phyloP scores from a whole-genome alignment of 805 yeast species.

The Zygosaccharomyces bisporus region DNA sequence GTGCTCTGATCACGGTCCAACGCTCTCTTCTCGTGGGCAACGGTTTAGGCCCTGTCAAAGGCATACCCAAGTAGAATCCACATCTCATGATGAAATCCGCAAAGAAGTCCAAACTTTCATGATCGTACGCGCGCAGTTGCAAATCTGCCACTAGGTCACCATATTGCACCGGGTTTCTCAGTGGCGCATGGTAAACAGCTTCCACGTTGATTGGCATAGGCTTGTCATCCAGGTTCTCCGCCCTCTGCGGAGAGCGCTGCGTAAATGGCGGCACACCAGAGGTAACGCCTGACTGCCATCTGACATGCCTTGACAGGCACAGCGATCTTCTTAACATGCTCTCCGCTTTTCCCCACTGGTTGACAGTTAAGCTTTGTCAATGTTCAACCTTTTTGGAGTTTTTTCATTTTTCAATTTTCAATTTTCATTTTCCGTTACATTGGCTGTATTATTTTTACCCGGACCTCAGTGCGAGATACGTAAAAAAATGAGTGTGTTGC shows the following conservation, averaged over 20 bases:
- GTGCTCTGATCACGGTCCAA: conserved; percentile 91
- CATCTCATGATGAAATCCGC: conserved; percentile 85
- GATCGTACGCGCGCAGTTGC: conserved; percentile 66
- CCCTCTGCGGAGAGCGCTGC: conserved; percentile 3
- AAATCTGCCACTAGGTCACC: conserved; percentile 79
- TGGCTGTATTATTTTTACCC: not conserved
- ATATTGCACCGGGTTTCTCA: conserved; percentile 60
- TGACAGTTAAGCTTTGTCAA: not conserved
- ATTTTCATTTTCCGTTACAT: not conserved
- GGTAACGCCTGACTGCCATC: conserved; percentile 17
- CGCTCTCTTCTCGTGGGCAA: conserved; percentile 70
- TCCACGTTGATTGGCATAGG: conserved; percentile 86
- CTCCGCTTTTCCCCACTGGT: not conserved
- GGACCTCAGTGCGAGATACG: not conserved
- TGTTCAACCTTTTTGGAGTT: too few species aligned
- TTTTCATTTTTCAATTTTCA: not conserved
- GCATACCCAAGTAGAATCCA: conserved; percentile 86
- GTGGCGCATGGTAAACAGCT: conserved; percentile 75
- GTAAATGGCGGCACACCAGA: conserved; percentile 1
- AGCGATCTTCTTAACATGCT: conserved; percentile 8
- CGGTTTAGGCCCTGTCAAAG: conserved; percentile 70
- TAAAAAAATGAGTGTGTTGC: too few species aligned
- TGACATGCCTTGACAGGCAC: conserved; percentile 7
- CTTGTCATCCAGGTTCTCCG: conserved; percentile 25
- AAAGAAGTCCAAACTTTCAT: conserved; percentile 66